Conservation (phyloP, 805 yeast species). For the Candida sanyiensis region DNA sequence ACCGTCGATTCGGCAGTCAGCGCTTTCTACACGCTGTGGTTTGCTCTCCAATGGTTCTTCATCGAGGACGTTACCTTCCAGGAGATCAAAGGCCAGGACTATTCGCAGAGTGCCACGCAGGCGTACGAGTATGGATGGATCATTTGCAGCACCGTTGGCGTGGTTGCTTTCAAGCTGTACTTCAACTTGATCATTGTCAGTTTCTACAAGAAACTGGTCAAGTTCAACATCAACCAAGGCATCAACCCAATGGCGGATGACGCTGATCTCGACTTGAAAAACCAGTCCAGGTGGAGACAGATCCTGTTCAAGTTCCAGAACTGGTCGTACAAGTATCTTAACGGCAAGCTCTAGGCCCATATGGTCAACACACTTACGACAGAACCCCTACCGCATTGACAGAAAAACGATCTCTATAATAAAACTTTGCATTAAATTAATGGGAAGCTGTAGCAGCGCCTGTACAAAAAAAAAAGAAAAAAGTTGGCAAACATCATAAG, state of each 20-base stretch:
- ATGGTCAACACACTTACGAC: too few species aligned
- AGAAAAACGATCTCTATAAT: too few species aligned
- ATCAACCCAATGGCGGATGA: conserved; percentile 29
- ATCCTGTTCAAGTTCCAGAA: conserved; percentile 28
- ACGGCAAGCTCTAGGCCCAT: conserved; percentile 5
- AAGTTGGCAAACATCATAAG: background rate
- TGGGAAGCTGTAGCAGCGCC: conserved; percentile 3
- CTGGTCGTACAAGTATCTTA: conserved; percentile 26
- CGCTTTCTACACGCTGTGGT: conserved; percentile 64
- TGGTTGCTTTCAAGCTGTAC: conserved; percentile 49
- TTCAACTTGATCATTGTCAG: conserved; percentile 54
- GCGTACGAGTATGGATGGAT: conserved; percentile 53
- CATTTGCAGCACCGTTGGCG: conserved; percentile 41
- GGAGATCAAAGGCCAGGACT: conserved; percentile 22
- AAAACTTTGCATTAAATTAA: background rate
- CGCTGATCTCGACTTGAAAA: conserved; percentile 32
- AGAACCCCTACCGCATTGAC: too few species aligned
- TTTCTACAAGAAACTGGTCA: conserved; percentile 52
- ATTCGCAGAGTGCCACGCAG: conserved; percentile 52
- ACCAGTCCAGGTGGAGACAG: conserved; percentile 23
- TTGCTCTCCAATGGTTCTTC: conserved; percentile 70
- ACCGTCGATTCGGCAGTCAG: conserved; percentile 63
- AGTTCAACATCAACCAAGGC: conserved; percentile 38
- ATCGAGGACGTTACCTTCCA: conserved; percentile 34
- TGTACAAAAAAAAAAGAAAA: background rate